These are phyloP conservation scores for Glonium stellatum DNA, from an alignment of 495 filamentous ascomycete species.

Conservation along the genomic window DNA sequence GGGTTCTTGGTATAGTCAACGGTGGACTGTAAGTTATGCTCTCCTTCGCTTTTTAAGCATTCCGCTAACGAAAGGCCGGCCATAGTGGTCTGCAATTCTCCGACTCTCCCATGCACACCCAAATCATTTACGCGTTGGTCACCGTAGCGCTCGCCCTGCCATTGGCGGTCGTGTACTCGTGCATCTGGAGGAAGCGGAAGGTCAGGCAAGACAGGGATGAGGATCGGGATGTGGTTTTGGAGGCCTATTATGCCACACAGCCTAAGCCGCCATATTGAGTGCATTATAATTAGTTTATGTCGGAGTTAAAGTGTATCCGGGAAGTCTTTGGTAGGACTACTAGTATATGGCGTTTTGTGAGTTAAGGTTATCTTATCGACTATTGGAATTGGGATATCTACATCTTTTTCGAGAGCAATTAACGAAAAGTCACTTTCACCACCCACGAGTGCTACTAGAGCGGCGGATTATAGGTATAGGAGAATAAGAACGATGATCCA, in stretches of 20 bases:
- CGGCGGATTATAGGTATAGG: no score
- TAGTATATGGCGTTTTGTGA: no score
- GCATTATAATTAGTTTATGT: no score
- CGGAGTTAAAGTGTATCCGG: no score
- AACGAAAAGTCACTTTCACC: no score
- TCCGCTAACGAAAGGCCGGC: neutral
- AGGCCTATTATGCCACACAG: constrained; percentile 1
- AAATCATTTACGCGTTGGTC: neutral
- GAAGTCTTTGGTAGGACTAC: no score
- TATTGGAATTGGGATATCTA: no score
- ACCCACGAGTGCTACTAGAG: no score
- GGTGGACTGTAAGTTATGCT: constrained; percentile 7
- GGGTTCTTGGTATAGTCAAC: constrained; percentile 7
- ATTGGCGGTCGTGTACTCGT: neutral
- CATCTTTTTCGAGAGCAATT: no score
- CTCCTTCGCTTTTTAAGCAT: neutral
- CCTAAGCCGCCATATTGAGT: neutral
- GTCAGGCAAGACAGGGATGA: neutral
- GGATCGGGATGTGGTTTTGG: neutral
- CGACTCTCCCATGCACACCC: constrained; percentile 1
- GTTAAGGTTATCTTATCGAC: no score
- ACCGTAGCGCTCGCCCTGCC: neutral
- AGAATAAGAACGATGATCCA: no score
- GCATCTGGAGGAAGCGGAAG: neutral
- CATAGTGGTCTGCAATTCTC: constrained; percentile 1